Percentiles rank a stretch among this genome's conserved stretches.
Conservation (phyloP, 2,329 filamentous ascomycete genomes). For the Thyridium curvatum region DNA sequence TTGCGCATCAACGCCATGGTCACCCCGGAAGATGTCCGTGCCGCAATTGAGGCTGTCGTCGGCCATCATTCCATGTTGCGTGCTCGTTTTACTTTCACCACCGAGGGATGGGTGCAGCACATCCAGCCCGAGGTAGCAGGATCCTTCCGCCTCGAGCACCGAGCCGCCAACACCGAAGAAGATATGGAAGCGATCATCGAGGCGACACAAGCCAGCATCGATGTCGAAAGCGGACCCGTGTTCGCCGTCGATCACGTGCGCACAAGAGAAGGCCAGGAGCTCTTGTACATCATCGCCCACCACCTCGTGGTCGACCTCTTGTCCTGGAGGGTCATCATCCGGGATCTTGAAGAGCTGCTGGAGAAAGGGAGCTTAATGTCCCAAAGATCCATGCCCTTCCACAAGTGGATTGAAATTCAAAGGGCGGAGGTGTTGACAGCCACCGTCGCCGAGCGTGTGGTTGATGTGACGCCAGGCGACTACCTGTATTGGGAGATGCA, state of each 20-base stretch:
- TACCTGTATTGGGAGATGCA: constrained; percentile 42
- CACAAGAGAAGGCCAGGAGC: constrained; percentile 35
- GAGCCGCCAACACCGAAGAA: constrained; percentile 29
- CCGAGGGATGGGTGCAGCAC: constrained; percentile 39
- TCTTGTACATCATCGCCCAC: constrained; percentile 43
- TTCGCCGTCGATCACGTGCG: constrained; percentile 43
- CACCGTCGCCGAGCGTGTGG: no score
- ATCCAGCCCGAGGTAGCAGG: constrained; percentile 30
- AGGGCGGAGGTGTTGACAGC: constrained; percentile 18
- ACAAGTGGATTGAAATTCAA: constrained; percentile 42
- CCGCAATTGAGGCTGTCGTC: constrained; percentile 41
- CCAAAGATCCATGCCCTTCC: constrained; percentile 38
- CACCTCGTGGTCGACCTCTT: constrained; percentile 44
- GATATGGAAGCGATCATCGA: constrained; percentile 34
- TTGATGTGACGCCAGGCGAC: constrained; percentile 26
- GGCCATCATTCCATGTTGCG: constrained; percentile 46
- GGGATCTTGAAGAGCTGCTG: constrained; percentile 43
- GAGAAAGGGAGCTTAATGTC: constrained; percentile 36
- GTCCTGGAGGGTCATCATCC: constrained; percentile 43
- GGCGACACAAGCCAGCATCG: constrained; percentile 33
- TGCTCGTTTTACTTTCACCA: constrained; percentile 30
- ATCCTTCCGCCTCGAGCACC: constrained; percentile 38
- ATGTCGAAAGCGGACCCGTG: constrained; percentile 43
- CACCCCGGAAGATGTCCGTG: constrained; percentile 35
- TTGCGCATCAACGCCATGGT: constrained; percentile 35